Base-by-base conservation (phyloP, 177 flowering plant genomes). In the Vitis hybrid region DNA sequence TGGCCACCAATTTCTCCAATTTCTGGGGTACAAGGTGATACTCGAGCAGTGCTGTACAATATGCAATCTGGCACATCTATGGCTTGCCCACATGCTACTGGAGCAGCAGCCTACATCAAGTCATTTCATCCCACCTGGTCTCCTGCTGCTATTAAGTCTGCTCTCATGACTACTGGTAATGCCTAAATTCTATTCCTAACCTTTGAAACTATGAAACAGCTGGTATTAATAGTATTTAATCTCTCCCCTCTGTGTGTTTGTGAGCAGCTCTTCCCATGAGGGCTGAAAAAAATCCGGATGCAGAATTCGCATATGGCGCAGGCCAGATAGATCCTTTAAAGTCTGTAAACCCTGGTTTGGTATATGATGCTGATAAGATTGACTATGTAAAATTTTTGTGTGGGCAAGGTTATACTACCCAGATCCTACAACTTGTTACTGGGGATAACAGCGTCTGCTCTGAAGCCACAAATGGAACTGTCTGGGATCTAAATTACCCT, bases 121-220 rank as follows among this genome's bases (percentile, higher is more conserved):
- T 5, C 46, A 41, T 41, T 41, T 41, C 46, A 41, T 4, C 46
- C 46, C 46, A 41, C 46, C 1, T 41, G 46, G 46, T 41, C 46
- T 41, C 46, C 46, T 41, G 46, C 46, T 7, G 46, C 46, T 8
- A 41, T 41, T 41, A 41, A 41, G 8, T 41, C 46, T 41, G 46
- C 46, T 8, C 46, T 41, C 9, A 41, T 41, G 74, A 48, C 83
- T 3, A 63, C 68, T 10, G 46, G 46, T 41, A 41, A 41, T 85
- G 79, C 68, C 86, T 83, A 11, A 27, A 63, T 4, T 85, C 87
- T 85, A 77, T 82, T 9, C 85, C 84, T 11, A 74, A 86, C 3
- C 84, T 80, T 15, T 14, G 15, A 12, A 54, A 54, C 8, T 14
- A 15, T 54, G 17, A 15, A 15, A 15, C 17, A 15, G 17, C 12